Evolutionary conservation across 2,329 filamentous ascomycete genomes (phyloP).

Genomic region (Eurotiales sp.): DNA sequence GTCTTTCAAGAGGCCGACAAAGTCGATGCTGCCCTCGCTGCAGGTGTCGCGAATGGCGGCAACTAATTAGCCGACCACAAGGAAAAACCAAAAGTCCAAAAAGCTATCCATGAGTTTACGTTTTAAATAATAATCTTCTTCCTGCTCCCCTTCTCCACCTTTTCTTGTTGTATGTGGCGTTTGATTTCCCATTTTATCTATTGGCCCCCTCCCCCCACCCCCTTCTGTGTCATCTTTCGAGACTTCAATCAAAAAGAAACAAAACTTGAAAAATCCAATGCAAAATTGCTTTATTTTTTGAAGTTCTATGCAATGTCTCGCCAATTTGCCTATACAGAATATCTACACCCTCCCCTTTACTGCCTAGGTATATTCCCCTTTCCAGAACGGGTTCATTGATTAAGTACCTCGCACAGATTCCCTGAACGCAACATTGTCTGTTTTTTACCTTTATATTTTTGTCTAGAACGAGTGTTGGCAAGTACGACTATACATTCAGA

Average conservation of each 20-base stretch:
- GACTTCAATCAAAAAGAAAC: no score
- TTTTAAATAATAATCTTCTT: constrained; percentile 2
- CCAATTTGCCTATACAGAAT: no score
- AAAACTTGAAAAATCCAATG: no score
- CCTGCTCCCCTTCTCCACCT: background rate
- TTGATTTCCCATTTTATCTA: constrained; percentile 1
- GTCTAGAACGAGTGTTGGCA: constrained; percentile 4
- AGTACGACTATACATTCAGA: background rate
- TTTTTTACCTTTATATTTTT: background rate
- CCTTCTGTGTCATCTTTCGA: no score
- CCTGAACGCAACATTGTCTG: no score
- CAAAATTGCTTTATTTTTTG: no score
- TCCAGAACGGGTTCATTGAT: no score
- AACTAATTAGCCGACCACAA: constrained; percentile 11
- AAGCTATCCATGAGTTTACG: background rate
- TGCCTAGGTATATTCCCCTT: no score
- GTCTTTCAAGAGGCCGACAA: constrained; percentile 71
- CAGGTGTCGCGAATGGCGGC: constrained; percentile 28
- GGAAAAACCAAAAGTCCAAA: background rate
- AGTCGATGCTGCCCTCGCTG: constrained; percentile 36
- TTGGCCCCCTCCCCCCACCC: background rate
- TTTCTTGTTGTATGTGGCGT: background rate
- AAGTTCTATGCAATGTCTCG: no score
- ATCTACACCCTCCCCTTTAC: no score
- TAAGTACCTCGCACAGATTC: no score